Evolutionary conservation across 2,329 filamentous ascomycete species (phyloP).

Genomic region (Metarhizium anisopliae): DNA sequence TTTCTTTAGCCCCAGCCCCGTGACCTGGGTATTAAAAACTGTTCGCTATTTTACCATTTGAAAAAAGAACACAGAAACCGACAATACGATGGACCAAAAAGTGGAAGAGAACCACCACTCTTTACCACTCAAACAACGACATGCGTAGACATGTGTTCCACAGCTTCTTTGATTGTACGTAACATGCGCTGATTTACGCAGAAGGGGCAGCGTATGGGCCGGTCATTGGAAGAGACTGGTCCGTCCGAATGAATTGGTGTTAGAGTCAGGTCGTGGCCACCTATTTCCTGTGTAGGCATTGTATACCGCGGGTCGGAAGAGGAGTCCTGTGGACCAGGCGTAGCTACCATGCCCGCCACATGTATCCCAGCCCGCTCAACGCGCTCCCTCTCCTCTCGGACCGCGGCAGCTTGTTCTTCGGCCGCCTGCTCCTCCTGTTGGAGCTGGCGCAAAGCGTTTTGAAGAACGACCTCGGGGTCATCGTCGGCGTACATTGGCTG

Average conservation of each 20-base stretch:
- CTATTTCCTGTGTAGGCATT: slow-evolving; percentile 25
- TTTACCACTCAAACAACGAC: slow-evolving; percentile 38
- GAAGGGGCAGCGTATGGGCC: slow-evolving; percentile 48
- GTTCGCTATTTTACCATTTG: neutral
- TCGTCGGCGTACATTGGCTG: slow-evolving; percentile 39
- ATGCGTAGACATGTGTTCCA: slow-evolving; percentile 54
- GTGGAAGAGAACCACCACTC: neutral
- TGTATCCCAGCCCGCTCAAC: slow-evolving; percentile 29
- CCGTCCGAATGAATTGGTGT: slow-evolving; percentile 45
- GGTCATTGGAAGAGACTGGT: slow-evolving; percentile 35
- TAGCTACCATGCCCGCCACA: slow-evolving; percentile 22
- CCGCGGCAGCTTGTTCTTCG: slow-evolving; percentile 46
- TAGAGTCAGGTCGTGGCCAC: slow-evolving; percentile 34
- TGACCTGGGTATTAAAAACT: neutral
- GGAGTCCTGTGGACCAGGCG: slow-evolving; percentile 18
- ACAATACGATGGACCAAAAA: neutral
- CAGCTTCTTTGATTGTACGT: slow-evolving; percentile 50
- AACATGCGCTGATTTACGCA: slow-evolving; percentile 55
- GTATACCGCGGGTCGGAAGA: slow-evolving; percentile 24
- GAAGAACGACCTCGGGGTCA: slow-evolving; percentile 48
- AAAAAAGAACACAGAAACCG: neutral
- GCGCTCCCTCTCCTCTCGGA: slow-evolving; percentile 42
- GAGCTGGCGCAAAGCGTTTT: slow-evolving; percentile 49
- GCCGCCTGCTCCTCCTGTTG: slow-evolving; percentile 51
- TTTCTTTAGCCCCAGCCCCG: neutral